Evolutionary conservation across 495 filamentous ascomycete genomes (phyloP).

Genomic region (Tricharina praecox): DNA sequence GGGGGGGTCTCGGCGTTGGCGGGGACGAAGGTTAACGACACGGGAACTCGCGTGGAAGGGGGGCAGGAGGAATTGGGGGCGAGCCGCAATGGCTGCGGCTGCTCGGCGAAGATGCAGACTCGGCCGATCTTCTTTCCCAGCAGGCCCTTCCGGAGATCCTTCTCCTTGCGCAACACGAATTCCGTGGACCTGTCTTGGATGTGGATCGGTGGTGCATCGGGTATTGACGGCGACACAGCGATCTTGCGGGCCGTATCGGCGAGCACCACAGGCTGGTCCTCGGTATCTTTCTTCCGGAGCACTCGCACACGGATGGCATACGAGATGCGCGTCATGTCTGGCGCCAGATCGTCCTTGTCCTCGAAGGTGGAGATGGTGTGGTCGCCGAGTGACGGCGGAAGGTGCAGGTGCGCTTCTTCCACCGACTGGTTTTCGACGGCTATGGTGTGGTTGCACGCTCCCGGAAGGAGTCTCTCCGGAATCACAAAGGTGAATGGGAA

Average conservation of each 20-base stretch:
- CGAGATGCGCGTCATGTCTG: slow-evolving; percentile 58
- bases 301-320: slow-evolving; percentile 54
- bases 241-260: slow-evolving; percentile 43
- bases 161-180: slow-evolving; percentile 56
- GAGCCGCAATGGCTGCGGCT: slow-evolving; percentile 54
- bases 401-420: slow-evolving; percentile 51
- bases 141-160: slow-evolving; percentile 59
- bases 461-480: slow-evolving; percentile 50
- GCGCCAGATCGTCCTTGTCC: slow-evolving; percentile 63
- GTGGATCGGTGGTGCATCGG: slow-evolving; percentile 63
- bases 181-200: slow-evolving; percentile 40
- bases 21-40: slow-evolving; percentile 25
- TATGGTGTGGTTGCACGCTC: slow-evolving; percentile 44
- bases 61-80: slow-evolving; percentile 30
- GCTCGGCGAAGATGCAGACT: slow-evolving; percentile 51
- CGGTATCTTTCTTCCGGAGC: slow-evolving; percentile 23
- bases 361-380: slow-evolving; percentile 32
- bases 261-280: slow-evolving; percentile 26
- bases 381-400: slow-evolving; percentile 71
- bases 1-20: slow-evolving; percentile 32
- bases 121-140: slow-evolving; percentile 60
- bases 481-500: slow-evolving; percentile 83
- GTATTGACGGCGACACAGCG: slow-evolving; percentile 54
- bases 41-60: slow-evolving; percentile 25
- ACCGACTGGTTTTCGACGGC: slow-evolving; percentile 41